These are phyloP conservation scores for Parmelia sp. DNA, from an alignment of 495 filamentous ascomycete genomes.

Conservation along the genomic window DNA sequence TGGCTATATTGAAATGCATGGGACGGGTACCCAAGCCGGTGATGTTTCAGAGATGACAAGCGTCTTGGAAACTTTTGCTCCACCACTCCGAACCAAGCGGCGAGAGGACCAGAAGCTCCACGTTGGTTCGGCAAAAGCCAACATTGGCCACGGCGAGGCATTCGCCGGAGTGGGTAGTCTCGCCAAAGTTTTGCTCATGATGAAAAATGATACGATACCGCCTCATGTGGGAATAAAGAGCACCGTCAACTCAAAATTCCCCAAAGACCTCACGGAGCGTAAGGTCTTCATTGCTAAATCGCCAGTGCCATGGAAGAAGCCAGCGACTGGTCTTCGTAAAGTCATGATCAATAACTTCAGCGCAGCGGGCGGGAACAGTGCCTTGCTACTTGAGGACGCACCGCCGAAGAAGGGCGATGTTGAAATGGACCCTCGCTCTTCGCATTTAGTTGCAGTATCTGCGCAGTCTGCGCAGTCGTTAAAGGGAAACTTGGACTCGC, in stretches of 20 bases:
- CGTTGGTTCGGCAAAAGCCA: slow-evolving; percentile 76
- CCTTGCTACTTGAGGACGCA: slow-evolving; percentile 49
- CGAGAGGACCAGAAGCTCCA: slow-evolving; percentile 70
- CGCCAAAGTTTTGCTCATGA: slow-evolving; percentile 71
- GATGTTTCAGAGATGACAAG: slow-evolving; percentile 73
- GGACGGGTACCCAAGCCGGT: slow-evolving; percentile 73
- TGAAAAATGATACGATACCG: slow-evolving; percentile 63
- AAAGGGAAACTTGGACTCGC: too few relatives aligned
- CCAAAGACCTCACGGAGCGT: slow-evolving; percentile 56
- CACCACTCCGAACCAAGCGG: too few relatives aligned
- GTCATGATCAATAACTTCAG: slow-evolving; percentile 68
- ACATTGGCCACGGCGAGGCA: slow-evolving; percentile 73
- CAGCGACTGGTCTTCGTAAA: slow-evolving; percentile 8
- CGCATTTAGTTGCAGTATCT: too few relatives aligned
- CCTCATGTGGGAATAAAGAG: slow-evolving; percentile 52
- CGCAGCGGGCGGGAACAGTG: slow-evolving; percentile 51
- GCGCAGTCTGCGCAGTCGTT: too few relatives aligned
- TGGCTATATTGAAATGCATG: slow-evolving; percentile 81
- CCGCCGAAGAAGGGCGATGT: slow-evolving; percentile 3
- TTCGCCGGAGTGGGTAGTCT: slow-evolving; percentile 69
- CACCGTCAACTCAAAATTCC: slow-evolving; percentile 33
- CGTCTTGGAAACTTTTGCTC: slow-evolving; percentile 51
- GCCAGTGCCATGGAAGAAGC: slow-evolving; percentile 23
- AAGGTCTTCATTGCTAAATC: slow-evolving; percentile 34
- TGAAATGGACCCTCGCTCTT: too few relatives aligned